These are phyloP conservation scores for Lepidium didymum DNA, from an alignment of 345 rosid species.

Conservation along the genomic window DNA sequence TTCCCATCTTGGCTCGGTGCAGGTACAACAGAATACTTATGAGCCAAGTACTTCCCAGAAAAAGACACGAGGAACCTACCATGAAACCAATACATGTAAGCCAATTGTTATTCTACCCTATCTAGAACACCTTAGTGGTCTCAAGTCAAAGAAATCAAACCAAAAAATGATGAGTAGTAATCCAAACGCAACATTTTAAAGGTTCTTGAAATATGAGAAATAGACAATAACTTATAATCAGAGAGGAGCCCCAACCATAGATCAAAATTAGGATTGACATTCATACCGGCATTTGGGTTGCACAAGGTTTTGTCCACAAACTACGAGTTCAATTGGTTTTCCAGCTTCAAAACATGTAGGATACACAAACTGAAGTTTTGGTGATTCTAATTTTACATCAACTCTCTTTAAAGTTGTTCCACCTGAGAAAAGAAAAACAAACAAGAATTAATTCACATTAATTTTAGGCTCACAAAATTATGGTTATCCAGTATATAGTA, in stretches of 20 bases:
- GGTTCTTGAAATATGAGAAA: conserved; percentile 9
- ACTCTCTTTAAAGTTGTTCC: conserved; percentile 57
- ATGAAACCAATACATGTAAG: conserved; percentile 14
- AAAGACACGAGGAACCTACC: conserved; percentile 88
- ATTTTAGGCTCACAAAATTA: background rate
- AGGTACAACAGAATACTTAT: conserved; percentile 48
- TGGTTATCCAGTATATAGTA: background rate
- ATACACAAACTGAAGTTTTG: conserved; percentile 78
- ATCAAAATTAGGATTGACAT: background rate
- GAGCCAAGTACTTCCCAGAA: conserved; percentile 73
- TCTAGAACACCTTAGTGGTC: background rate
- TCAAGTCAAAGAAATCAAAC: background rate
- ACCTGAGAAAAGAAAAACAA: conserved; percentile 33
- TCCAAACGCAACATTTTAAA: background rate
- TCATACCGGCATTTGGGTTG: conserved; percentile 72
- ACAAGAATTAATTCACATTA: background rate
- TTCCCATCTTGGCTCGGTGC: conserved; percentile 33
- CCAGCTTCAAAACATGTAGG: conserved; percentile 94
- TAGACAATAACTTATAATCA: background rate
- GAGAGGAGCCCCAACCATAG: background rate
- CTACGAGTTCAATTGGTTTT: conserved; percentile 75
- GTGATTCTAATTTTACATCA: conserved; percentile 45
- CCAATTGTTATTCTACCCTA: background rate
- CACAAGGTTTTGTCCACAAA: conserved; percentile 73
- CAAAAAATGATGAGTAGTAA: background rate